These are phyloP conservation scores for Crucihimalaya himalaica DNA, from an alignment of 345 rosid species.

Conservation along the genomic window DNA sequence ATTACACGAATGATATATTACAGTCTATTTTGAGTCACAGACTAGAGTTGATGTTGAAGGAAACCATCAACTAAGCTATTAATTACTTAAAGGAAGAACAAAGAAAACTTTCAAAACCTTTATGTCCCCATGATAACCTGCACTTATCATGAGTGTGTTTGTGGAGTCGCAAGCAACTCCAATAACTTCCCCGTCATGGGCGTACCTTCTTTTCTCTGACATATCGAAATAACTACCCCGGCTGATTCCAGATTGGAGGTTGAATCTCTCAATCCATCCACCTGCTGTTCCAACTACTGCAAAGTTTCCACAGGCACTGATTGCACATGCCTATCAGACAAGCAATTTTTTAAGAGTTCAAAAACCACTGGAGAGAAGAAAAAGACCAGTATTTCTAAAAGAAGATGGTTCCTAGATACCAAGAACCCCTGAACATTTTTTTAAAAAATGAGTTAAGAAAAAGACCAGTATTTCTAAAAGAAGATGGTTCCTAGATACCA, in stretches of 20 bases:
- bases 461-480: neutral
- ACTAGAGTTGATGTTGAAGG: neutral
- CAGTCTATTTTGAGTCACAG: neutral
- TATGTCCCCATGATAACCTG: constrained; percentile 84
- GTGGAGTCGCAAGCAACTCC: constrained; percentile 98
- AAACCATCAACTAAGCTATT: constrained; percentile 8
- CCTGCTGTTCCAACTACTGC: constrained; percentile 87
- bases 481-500: neutral
- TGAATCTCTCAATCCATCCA: constrained; percentile 96
- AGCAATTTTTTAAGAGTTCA: constrained; percentile 5
- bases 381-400: neutral
- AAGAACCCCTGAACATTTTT: neutral
- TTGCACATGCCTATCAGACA: constrained; percentile 72
- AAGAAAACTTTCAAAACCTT: constrained; percentile 50
- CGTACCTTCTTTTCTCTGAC: constrained; percentile 52
- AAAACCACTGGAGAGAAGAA: neutral
- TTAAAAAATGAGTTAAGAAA: too few relatives aligned
- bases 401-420: neutral
- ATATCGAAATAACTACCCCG: constrained; percentile 79
- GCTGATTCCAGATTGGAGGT: constrained; percentile 94
- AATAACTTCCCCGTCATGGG: constrained; percentile 80
- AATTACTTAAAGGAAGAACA: neutral
- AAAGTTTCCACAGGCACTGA: constrained; percentile 97
- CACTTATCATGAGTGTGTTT: constrained; percentile 89
- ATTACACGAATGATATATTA: constrained; percentile 15